Conservation (phyloP, 2,329 filamentous ascomycete species). For the Colletotrichum chrysophilum region DNA sequence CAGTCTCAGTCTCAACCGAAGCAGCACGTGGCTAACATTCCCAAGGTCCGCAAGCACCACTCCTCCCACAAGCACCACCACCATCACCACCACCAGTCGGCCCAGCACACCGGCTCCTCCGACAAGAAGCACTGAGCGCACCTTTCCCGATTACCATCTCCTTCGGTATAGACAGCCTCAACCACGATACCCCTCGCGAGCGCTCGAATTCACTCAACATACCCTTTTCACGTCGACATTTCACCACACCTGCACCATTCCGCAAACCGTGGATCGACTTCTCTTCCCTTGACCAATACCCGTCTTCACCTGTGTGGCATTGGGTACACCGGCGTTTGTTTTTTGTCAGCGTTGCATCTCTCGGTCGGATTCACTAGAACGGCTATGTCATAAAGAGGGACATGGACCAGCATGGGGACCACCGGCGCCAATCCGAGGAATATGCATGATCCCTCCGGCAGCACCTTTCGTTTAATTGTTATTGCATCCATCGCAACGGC, state of each 20-base stretch:
- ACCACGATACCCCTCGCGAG: slow-evolving; percentile 19
- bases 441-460: neutral
- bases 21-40: neutral
- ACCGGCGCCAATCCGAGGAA: neutral
- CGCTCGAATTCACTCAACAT: slow-evolving; percentile 15
- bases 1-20: neutral
- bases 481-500: slow-evolving; percentile 14
- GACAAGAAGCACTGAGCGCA: slow-evolving; percentile 21
- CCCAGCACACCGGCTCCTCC: slow-evolving; percentile 9
- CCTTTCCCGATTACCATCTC: neutral
- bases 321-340: slow-evolving; percentile 19
- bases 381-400: slow-evolving; percentile 5
- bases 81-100: slow-evolving; percentile 11
- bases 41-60: slow-evolving; percentile 21
- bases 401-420: neutral
- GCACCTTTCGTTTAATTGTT: slow-evolving; percentile 19
- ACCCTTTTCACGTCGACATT: slow-evolving; percentile 15
- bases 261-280: slow-evolving; percentile 1
- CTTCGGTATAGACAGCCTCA: slow-evolving; percentile 14
- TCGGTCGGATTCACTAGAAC: slow-evolving; percentile 14
- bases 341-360: slow-evolving; percentile 19
- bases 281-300: slow-evolving; percentile 3
- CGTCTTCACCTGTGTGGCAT: slow-evolving; percentile 7
- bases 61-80: slow-evolving; percentile 19
- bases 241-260: neutral